Conservation (phyloP, 768 basidiomycete genomes). For the Macrolepiota dolichaula region DNA sequence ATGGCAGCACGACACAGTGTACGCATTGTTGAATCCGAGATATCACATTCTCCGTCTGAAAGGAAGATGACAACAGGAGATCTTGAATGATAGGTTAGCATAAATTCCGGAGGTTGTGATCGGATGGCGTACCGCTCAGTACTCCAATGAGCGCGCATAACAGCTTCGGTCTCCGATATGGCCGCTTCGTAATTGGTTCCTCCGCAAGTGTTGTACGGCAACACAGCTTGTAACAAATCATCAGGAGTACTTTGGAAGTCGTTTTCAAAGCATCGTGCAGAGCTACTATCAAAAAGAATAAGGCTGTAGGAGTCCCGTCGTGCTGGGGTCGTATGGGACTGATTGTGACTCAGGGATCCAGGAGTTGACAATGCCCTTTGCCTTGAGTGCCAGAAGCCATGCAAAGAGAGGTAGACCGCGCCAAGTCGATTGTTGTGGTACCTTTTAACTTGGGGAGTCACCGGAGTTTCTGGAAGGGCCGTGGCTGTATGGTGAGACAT, state of each 20-base stretch:
- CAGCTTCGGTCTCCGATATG: slow-evolving; percentile 26
- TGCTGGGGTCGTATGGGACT: slow-evolving; percentile 12
- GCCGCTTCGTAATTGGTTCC: slow-evolving; percentile 46
- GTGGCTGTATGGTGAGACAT: slow-evolving; percentile 38
- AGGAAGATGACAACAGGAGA: slow-evolving; percentile 53
- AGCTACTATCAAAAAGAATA: slow-evolving; percentile 36
- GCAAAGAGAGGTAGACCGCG: slow-evolving; percentile 53
- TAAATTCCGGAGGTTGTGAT: background rate
- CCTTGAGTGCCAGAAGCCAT: slow-evolving; percentile 56
- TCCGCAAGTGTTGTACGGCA: slow-evolving; percentile 24
- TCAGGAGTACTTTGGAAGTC: slow-evolving; percentile 45
- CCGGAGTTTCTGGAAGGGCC: slow-evolving; percentile 40
- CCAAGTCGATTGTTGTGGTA: slow-evolving; percentile 48
- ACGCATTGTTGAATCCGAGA: slow-evolving; percentile 36
- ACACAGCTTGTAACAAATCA: slow-evolving; percentile 34
- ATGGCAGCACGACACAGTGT: slow-evolving; percentile 39
- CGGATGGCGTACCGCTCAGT: slow-evolving; percentile 36
- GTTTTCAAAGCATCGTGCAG: slow-evolving; percentile 30
- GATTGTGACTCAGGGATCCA: background rate
- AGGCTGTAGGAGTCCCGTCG: slow-evolving; percentile 57
- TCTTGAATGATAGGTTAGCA: slow-evolving; percentile 21
- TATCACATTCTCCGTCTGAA: slow-evolving; percentile 50
- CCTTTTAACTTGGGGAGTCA: slow-evolving; percentile 9
- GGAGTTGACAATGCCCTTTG: slow-evolving; percentile 29
- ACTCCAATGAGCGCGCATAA: slow-evolving; percentile 48